These are phyloP conservation scores for Trichoderma atroviride DNA, from an alignment of 2,329 filamentous ascomycete species.

Conservation along the genomic window DNA sequence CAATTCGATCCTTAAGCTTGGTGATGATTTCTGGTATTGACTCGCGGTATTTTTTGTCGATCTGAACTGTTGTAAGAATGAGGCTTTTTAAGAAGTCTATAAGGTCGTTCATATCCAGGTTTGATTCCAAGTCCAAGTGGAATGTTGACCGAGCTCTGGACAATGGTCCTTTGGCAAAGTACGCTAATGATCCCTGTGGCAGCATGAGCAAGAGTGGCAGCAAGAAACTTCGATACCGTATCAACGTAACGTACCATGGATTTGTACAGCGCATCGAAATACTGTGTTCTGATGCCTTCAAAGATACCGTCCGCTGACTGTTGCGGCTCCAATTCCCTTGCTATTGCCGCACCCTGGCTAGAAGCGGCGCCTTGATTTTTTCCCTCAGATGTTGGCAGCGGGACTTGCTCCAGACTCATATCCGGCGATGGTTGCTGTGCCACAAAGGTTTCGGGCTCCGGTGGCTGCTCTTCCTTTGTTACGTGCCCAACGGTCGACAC, in stretches of 20 bases:
- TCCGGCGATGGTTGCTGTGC: slow-evolving; percentile 32
- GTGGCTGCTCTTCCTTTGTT: slow-evolving; percentile 29
- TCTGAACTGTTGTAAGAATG: slow-evolving; percentile 65
- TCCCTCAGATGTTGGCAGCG: not conserved
- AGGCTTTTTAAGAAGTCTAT: slow-evolving; percentile 70
- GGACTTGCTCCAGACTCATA: slow-evolving; percentile 30
- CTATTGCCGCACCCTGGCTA: not conserved
- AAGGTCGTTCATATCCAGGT: slow-evolving; percentile 63
- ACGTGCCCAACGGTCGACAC: slow-evolving; percentile 42
- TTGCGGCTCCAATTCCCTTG: slow-evolving; percentile 31
- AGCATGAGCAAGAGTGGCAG: not conserved
- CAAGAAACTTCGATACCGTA: too few species aligned
- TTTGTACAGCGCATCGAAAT: slow-evolving; percentile 64
- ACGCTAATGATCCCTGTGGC: slow-evolving; percentile 72
- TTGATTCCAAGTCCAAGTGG: slow-evolving; percentile 62
- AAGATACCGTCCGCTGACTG: slow-evolving; percentile 57
- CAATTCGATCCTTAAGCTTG: slow-evolving; percentile 57
- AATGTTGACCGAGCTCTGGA: slow-evolving; percentile 74
- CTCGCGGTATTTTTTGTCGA: slow-evolving; percentile 81
- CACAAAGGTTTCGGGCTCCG: slow-evolving; percentile 28
- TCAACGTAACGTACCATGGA: slow-evolving; percentile 54
- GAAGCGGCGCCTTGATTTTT: not conserved
- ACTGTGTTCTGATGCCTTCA: slow-evolving; percentile 59
- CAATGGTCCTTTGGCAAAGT: slow-evolving; percentile 81
- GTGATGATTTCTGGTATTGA: slow-evolving; percentile 65